Conservation (phyloP, 2,329 filamentous ascomycete genomes). For the Rhexocercosporidium sp. region DNA sequence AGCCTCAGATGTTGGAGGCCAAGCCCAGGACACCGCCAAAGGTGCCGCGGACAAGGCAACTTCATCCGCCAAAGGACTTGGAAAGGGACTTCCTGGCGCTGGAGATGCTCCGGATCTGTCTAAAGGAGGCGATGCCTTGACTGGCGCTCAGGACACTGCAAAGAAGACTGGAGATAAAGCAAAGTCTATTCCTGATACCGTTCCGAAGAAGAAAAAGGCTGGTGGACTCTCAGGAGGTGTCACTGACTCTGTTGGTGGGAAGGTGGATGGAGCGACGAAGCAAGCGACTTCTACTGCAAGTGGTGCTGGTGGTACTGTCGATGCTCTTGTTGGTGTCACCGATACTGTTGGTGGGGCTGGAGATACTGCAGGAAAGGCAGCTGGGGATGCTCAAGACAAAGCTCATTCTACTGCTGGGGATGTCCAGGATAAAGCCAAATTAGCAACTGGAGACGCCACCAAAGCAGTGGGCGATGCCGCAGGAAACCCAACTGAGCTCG, state of each 20-base stretch:
- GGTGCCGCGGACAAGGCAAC: constrained; percentile 19
- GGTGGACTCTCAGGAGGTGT: constrained; percentile 11
- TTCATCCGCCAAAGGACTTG: constrained; percentile 12
- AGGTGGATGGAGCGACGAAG: constrained; percentile 12
- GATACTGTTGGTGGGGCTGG: constrained; percentile 12
- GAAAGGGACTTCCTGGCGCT: constrained; percentile 5
- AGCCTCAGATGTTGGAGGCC: constrained; percentile 7
- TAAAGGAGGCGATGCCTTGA: background rate
- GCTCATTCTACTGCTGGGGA: constrained; percentile 9
- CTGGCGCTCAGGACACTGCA: constrained; percentile 9
- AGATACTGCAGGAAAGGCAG: constrained; percentile 19
- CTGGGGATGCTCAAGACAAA: constrained; percentile 9
- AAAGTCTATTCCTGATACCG: background rate
- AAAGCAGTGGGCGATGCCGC: background rate
- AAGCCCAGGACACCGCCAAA: constrained; percentile 14
- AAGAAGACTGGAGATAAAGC: constrained; percentile 6
- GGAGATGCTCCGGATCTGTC: background rate
- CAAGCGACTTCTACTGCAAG: constrained; percentile 15
- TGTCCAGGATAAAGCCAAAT: constrained; percentile 7
- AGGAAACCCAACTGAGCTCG: constrained; percentile 11
- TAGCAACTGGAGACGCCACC: constrained; percentile 4
- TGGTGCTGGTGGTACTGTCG: constrained; percentile 1
- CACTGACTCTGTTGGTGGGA: constrained; percentile 11
- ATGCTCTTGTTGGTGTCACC: constrained; percentile 2
- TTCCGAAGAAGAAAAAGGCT: constrained; percentile 6